Conservation (phyloP, 2,329 filamentous ascomycete genomes). For the Akanthomyces dipterigenus region DNA sequence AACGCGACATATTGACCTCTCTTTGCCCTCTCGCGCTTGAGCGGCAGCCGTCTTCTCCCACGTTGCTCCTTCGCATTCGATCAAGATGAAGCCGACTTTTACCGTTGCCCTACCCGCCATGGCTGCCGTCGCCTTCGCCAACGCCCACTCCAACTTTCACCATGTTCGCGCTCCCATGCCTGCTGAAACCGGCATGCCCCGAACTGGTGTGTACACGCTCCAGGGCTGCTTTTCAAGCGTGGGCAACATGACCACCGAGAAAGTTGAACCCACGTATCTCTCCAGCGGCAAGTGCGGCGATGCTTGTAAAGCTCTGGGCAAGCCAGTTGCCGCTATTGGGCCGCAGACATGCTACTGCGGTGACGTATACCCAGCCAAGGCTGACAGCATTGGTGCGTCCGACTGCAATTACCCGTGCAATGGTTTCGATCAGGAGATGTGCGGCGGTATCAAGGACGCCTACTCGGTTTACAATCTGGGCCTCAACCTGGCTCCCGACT, state of each 20-base stretch:
- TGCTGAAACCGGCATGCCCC: slow-evolving; percentile 30
- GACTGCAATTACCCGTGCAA: slow-evolving; percentile 61
- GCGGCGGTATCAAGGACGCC: slow-evolving; percentile 35
- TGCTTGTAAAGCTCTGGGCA: slow-evolving; percentile 36
- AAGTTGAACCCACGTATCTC: slow-evolving; percentile 17
- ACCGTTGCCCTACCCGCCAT: slow-evolving; percentile 20
- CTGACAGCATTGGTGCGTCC: slow-evolving; percentile 45
- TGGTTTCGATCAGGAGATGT: slow-evolving; percentile 55
- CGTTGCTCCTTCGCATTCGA: not conserved
- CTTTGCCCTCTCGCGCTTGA: not conserved
- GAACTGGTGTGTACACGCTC: slow-evolving; percentile 30
- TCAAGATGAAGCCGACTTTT: slow-evolving; percentile 4
- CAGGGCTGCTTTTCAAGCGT: slow-evolving; percentile 45
- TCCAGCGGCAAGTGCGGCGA: slow-evolving; percentile 36
- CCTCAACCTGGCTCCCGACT: slow-evolving; percentile 32
- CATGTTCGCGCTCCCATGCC: slow-evolving; percentile 6
- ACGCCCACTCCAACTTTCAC: slow-evolving; percentile 9
- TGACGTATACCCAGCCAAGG: slow-evolving; percentile 54
- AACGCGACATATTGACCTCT: not conserved
- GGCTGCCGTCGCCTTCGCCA: slow-evolving; percentile 20
- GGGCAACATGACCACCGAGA: slow-evolving; percentile 31
- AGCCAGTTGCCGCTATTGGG: slow-evolving; percentile 55
- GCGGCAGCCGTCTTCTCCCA: not conserved
- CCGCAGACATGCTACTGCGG: slow-evolving; percentile 69
- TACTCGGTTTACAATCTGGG: slow-evolving; percentile 48